Evolutionary conservation across 495 filamentous ascomycete genomes (phyloP).

Genomic region (Penicillium canescens): DNA sequence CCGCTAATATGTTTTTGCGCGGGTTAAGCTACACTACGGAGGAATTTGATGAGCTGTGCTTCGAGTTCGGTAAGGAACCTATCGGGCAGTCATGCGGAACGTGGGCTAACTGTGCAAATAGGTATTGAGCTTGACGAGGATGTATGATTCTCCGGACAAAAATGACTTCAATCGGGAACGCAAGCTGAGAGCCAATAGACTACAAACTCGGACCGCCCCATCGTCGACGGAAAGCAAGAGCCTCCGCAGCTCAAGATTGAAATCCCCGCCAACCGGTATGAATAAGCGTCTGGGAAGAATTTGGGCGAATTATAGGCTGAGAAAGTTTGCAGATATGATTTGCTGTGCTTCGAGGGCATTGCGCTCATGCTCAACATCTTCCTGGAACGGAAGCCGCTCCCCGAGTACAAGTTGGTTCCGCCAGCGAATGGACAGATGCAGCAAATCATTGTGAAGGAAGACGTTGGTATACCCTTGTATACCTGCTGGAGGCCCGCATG

Average conservation of each 20-base stretch:
- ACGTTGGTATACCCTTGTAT: conserved; percentile 41
- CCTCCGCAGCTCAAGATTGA: conserved; percentile 95
- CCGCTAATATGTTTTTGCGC: conserved; percentile 5
- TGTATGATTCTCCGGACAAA: conserved; percentile 37
- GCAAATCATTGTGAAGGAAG: conserved; percentile 73
- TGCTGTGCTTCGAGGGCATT: conserved; percentile 98
- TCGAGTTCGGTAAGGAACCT: conserved; percentile 79
- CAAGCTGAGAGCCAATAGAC: conserved; percentile 50
- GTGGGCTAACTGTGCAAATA: conserved; percentile 42
- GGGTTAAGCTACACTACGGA: conserved; percentile 76
- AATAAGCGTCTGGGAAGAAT: neutral
- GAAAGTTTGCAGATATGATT: conserved; percentile 72
- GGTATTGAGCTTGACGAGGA: conserved; percentile 97
- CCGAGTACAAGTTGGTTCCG: conserved; percentile 73
- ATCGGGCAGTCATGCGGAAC: conserved; percentile 23
- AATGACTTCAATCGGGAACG: neutral
- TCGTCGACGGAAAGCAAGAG: conserved; percentile 77
- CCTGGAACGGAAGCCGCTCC: conserved; percentile 67
- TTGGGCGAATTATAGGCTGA: conserved; percentile 21
- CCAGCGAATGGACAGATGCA: conserved; percentile 74
- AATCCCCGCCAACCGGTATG: conserved; percentile 88
- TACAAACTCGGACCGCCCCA: conserved; percentile 68
- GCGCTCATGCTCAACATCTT: conserved; percentile 95
- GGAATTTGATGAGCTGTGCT: conserved; percentile 95
- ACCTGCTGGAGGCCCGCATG: neutral